These are phyloP conservation scores for Xylaria sp. DNA, from an alignment of 2,329 filamentous ascomycete genomes.

Conservation along the genomic window DNA sequence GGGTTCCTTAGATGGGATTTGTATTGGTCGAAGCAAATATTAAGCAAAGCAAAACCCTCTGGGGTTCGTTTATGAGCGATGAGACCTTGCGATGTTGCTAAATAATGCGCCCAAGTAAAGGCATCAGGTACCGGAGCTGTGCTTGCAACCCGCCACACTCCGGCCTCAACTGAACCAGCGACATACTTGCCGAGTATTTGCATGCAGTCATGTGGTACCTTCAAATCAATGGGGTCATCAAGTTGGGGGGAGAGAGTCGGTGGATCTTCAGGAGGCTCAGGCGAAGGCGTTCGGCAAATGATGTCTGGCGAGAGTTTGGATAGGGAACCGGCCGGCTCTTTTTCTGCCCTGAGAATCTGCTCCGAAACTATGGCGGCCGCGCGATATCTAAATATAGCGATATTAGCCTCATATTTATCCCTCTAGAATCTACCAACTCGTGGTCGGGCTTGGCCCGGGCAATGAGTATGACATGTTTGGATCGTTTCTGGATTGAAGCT, in stretches of 20 bases:
- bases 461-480: not conserved
- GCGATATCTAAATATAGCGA: slow-evolving; percentile 31
- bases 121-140: slow-evolving; percentile 42
- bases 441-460: not conserved
- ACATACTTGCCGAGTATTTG: slow-evolving; percentile 44
- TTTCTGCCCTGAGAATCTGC: slow-evolving; percentile 44
- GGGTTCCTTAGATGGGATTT: slow-evolving; percentile 42
- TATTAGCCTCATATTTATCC: slow-evolving; percentile 9
- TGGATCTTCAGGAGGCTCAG: slow-evolving; percentile 40
- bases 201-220: slow-evolving; percentile 45
- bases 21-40: slow-evolving; percentile 46
- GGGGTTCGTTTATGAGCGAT: slow-evolving; percentile 44
- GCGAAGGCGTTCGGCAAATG: slow-evolving; percentile 45
- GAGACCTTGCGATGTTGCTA: slow-evolving; percentile 45
- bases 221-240: slow-evolving; percentile 43
- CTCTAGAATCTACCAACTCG: not conserved
- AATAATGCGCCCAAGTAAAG: slow-evolving; percentile 47
- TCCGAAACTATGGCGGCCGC: slow-evolving; percentile 43
- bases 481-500: slow-evolving; percentile 30
- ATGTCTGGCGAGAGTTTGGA: slow-evolving; percentile 33
- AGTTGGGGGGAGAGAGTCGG: slow-evolving; percentile 40
- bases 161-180: slow-evolving; percentile 40
- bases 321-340: slow-evolving; percentile 26
- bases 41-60: slow-evolving; percentile 44
- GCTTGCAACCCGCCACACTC: slow-evolving; percentile 41